These are phyloP conservation scores for Syzygium aqueum DNA, from an alignment of 345 rosid genomes.

Conservation along the genomic window DNA sequence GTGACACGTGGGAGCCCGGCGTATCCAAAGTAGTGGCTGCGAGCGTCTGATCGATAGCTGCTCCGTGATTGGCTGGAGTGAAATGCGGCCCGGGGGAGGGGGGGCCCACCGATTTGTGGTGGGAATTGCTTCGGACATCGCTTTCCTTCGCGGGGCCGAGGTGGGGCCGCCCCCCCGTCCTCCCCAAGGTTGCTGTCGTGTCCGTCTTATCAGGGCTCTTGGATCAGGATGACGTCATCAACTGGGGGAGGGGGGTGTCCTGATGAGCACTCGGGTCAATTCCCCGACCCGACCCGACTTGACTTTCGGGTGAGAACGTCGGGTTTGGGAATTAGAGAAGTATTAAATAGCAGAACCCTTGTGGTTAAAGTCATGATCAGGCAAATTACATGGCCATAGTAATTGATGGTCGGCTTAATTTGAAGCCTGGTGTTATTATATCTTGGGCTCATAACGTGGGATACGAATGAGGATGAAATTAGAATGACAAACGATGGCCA, in stretches of 20 bases:
- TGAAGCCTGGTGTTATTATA: not conserved
- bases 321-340: not conserved
- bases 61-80: not conserved
- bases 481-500: not conserved
- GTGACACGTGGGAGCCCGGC: not conserved
- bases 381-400: not conserved
- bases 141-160: not conserved
- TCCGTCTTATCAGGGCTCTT: not conserved
- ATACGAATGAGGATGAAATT: not conserved
- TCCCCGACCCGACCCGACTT: not conserved
- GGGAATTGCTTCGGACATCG: not conserved
- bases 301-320: not conserved
- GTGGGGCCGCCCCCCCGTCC: not conserved
- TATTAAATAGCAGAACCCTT: not conserved
- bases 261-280: not conserved
- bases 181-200: not conserved
- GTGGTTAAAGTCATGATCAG: not conserved
- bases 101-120: not conserved
- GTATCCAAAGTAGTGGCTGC: not conserved
- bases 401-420: not conserved
- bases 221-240: not conserved
- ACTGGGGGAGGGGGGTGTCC: not conserved
- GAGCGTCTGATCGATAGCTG: not conserved
- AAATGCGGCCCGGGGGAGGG: not conserved
- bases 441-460: not conserved